Evolutionary conservation across 805 yeast species (phyloP).

Genomic region (Teunomyces funiuensis): DNA sequence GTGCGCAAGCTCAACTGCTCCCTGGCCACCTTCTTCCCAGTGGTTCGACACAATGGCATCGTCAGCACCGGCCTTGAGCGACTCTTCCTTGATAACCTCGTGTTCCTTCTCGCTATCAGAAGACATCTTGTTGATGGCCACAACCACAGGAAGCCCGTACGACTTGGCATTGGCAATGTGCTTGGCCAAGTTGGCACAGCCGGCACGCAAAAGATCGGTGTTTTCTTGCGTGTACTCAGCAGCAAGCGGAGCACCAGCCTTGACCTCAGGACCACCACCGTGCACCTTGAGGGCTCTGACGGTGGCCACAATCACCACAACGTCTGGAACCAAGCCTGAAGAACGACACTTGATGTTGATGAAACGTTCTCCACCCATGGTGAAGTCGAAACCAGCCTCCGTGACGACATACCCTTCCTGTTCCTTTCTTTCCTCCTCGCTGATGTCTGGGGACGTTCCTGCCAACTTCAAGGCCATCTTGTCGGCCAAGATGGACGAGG

Average conservation of each 20-base stretch:
- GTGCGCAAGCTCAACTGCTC: conserved; percentile 72
- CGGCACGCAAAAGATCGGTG: conserved; percentile 63
- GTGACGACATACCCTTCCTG: conserved; percentile 78
- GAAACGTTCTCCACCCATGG: conserved; percentile 91
- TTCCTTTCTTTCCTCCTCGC: conserved; percentile 42
- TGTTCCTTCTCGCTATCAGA: conserved; percentile 71
- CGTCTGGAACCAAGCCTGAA: conserved; percentile 76
- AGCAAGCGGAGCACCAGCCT: conserved; percentile 80
- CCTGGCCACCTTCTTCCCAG: conserved; percentile 85
- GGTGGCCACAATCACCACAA: conserved; percentile 79
- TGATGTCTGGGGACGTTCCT: conserved; percentile 55
- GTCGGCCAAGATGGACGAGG: conserved; percentile 80
- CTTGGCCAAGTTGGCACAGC: conserved; percentile 74
- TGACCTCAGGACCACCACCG: conserved; percentile 88
- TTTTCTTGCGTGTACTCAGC: conserved; percentile 71
- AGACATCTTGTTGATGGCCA: conserved; percentile 78
- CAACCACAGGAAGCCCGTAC: conserved; percentile 77
- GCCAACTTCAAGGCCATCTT: conserved; percentile 77
- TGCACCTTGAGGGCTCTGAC: conserved; percentile 82
- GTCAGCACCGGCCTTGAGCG: conserved; percentile 74
- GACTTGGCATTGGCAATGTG: conserved; percentile 71
- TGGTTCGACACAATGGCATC: conserved; percentile 82
- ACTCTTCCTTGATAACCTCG: conserved; percentile 62
- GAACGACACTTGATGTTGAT: conserved; percentile 80
- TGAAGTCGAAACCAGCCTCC: conserved; percentile 87